Evolutionary conservation across 2,329 filamentous ascomycete genomes (phyloP).

Genomic region (Pyrenochaeta sp.): DNA sequence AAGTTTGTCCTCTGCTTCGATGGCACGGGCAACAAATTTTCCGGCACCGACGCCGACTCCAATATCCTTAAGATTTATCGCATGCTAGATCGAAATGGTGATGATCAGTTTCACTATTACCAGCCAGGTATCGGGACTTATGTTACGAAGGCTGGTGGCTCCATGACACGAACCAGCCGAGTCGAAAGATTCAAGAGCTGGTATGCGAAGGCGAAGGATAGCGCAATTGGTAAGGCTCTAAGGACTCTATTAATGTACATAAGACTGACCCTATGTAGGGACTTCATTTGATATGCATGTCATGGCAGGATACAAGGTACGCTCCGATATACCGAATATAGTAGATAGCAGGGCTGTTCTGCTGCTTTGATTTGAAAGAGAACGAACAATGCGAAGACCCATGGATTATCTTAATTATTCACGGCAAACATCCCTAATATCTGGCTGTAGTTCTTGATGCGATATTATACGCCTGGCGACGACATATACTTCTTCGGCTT

Average conservation of each 20-base stretch:
- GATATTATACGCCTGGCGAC: constrained; percentile 58
- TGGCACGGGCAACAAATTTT: constrained; percentile 55
- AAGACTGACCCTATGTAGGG: constrained; percentile 52
- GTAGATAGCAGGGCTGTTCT: no score
- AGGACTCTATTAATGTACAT: not conserved
- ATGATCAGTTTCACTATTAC: constrained; percentile 61
- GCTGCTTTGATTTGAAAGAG: no score
- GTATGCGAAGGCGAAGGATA: constrained; percentile 79
- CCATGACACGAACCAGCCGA: constrained; percentile 65
- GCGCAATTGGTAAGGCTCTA: constrained; percentile 63
- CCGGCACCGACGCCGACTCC: constrained; percentile 51
- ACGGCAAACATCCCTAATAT: not conserved
- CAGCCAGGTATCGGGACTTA: constrained; percentile 74
- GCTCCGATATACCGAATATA: constrained; percentile 41
- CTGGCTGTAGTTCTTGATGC: constrained; percentile 55
- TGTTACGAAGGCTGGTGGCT: constrained; percentile 59
- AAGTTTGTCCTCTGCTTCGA: constrained; percentile 66
- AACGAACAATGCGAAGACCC: not conserved
- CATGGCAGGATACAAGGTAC: constrained; percentile 81
- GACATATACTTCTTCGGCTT: constrained; percentile 61
- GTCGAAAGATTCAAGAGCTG: constrained; percentile 69
- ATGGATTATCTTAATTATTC: not conserved
- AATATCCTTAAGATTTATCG: constrained; percentile 73
- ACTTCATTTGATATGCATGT: constrained; percentile 85
- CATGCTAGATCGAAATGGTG: constrained; percentile 70